phyloP scores from a whole-genome alignment of 768 basidiomycete genomes.

The Auricularia sp. region DNA sequence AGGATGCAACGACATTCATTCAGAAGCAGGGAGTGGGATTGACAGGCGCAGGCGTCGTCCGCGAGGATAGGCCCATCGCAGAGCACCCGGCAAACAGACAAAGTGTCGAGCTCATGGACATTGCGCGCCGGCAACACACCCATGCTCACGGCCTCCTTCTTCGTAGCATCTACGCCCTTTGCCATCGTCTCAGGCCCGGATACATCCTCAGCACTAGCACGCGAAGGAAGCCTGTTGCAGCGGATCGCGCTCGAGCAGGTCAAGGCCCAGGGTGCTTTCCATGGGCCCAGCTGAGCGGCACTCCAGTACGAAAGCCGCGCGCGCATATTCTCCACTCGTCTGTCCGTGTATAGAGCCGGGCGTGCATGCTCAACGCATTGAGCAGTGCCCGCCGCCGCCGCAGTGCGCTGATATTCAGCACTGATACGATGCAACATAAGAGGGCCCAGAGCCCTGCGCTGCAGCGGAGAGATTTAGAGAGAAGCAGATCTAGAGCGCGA shows the following conservation, averaged over 20 bases:
- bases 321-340: conserved; percentile 94
- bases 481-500: background rate
- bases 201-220: conserved; percentile 48
- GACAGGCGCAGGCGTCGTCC: no score
- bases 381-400: conserved; percentile 84
- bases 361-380: conserved; percentile 50
- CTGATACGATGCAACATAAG: conserved; percentile 36
- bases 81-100: no score
- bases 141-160: conserved; percentile 46
- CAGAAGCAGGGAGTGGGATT: no score
- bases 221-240: conserved; percentile 72
- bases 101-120: background rate
- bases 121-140: conserved; percentile 27
- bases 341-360: conserved; percentile 82
- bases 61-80: no score
- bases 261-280: conserved; percentile 61
- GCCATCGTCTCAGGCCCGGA: conserved; percentile 79
- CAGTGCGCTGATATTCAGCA: conserved; percentile 76
- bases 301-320: conserved; percentile 86
- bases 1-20: no score
- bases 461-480: background rate
- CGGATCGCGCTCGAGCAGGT: conserved; percentile 18
- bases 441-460: background rate
- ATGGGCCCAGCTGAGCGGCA: conserved; percentile 82
- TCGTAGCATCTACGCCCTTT: conserved; percentile 40